A percentile compares a stretch with the other conserved stretches of the same genome.
These are phyloP conservation scores for Lotmaria passim DNA, from an alignment of 208 protist genomes.

Conservation along the genomic window DNA sequence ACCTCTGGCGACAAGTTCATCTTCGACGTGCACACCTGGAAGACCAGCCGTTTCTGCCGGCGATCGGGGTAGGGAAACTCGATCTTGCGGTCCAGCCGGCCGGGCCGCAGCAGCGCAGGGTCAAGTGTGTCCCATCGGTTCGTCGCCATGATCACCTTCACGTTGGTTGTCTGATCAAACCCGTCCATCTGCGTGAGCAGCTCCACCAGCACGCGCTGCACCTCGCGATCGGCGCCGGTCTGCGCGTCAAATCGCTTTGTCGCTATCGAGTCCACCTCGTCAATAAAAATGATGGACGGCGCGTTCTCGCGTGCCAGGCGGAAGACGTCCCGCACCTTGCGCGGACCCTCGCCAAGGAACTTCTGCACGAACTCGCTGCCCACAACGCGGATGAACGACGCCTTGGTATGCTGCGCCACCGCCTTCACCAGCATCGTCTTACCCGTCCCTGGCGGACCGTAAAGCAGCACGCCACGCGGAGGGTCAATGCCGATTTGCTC, in stretches of 20 bases:
- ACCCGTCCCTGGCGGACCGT: slow-evolving; percentile 97
- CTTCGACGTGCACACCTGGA: slow-evolving; percentile 98
- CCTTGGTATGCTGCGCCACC: slow-evolving; percentile 99
- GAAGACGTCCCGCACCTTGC: slow-evolving; percentile 99
- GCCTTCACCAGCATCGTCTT: slow-evolving; percentile 99
- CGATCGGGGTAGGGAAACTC: slow-evolving; percentile 99
- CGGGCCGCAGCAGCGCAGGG: slow-evolving; percentile 98
- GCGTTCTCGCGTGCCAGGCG: slow-evolving; percentile 98
- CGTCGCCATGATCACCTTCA: slow-evolving; percentile 99
- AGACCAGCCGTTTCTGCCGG: slow-evolving; percentile 99
- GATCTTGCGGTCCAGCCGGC: slow-evolving; percentile 97
- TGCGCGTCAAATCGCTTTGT: slow-evolving; percentile 99
- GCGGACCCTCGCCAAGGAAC: slow-evolving; percentile 99
- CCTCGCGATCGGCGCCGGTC: slow-evolving; percentile 98
- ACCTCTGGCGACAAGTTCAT: slow-evolving; percentile 99
- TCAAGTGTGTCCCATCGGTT: slow-evolving; percentile 99
- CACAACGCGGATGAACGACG: slow-evolving; percentile 98
- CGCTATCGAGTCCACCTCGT: slow-evolving; percentile 99
- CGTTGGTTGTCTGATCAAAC: slow-evolving; percentile 98
- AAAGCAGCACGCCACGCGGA: slow-evolving; percentile 99
- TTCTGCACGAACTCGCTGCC: slow-evolving; percentile 99
- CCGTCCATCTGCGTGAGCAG: slow-evolving; percentile 99
- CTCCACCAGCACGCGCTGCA: slow-evolving; percentile 99
- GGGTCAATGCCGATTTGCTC: slow-evolving; percentile 99
- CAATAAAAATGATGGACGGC: slow-evolving; percentile 99